These are phyloP conservation scores for Acanthochlamys bracteata DNA, from an alignment of 106 monocot genomes.

Conservation along the genomic window DNA sequence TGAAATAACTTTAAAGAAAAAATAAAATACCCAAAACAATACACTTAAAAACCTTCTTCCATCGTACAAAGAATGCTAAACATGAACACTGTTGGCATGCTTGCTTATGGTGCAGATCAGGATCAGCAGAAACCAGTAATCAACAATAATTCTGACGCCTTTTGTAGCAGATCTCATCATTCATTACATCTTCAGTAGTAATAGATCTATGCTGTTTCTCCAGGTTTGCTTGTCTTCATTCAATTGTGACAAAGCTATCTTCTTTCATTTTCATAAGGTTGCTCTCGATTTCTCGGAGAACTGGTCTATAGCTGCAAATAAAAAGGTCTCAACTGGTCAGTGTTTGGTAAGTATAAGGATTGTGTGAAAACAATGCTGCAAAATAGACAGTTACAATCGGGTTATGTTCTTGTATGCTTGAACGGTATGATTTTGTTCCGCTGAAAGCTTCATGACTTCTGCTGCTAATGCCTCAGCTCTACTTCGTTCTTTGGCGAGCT, in stretches of 20 bases:
- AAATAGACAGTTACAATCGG: constrained; percentile 39
- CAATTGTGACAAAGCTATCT: constrained; percentile 63
- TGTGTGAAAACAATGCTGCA: background rate
- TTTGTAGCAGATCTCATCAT: too few relatives aligned
- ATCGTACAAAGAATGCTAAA: too few relatives aligned
- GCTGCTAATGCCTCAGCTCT: constrained; percentile 67
- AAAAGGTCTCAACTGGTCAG: background rate
- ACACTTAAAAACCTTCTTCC: too few relatives aligned
- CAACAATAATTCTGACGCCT: too few relatives aligned
- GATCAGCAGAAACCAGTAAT: too few relatives aligned
- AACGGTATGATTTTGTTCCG: constrained; percentile 52
- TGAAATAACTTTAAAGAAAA: too few relatives aligned
- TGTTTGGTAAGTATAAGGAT: background rate
- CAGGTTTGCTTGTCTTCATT: too few relatives aligned
- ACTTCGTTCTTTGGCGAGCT: constrained; percentile 68
- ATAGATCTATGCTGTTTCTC: too few relatives aligned
- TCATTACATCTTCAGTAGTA: too few relatives aligned
- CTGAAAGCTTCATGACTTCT: constrained; percentile 72
- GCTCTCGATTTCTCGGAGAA: constrained; percentile 80
- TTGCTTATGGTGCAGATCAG: too few relatives aligned
- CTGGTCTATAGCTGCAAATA: constrained; percentile 72
- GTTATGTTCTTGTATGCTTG: constrained; percentile 64
- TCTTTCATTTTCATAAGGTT: constrained; percentile 92
- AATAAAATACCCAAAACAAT: too few relatives aligned
- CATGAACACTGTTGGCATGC: too few relatives aligned